Conservation (phyloP, 2,329 filamentous ascomycete genomes). For the Cadophora sp. region DNA sequence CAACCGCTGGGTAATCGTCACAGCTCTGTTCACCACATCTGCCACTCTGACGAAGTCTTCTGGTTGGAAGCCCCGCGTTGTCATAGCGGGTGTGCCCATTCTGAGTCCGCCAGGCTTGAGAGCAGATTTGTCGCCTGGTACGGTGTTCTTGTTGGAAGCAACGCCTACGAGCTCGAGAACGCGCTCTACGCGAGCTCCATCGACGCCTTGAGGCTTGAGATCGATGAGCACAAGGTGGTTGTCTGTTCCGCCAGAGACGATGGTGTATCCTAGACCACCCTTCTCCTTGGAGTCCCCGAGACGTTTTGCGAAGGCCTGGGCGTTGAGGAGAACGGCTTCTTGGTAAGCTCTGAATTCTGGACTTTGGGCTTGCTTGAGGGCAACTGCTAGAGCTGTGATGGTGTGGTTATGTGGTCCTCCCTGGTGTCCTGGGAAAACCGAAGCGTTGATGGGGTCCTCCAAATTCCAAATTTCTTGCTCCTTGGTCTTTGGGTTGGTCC, state of each 20-base stretch:
- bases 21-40: constrained; percentile 83
- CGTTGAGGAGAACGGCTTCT: constrained; percentile 86
- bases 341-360: constrained; percentile 95
- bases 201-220: constrained; percentile 85
- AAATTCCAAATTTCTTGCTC: constrained; percentile 88
- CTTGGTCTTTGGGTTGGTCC: constrained; percentile 83
- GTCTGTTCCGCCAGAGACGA: constrained; percentile 94
- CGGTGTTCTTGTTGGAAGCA: constrained; percentile 99
- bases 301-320: constrained; percentile 80
- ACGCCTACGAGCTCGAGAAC: constrained; percentile 92
- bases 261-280: constrained; percentile 81
- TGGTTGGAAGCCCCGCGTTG: constrained; percentile 88
- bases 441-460: constrained; percentile 91
- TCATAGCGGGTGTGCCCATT: constrained; percentile 97
- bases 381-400: constrained; percentile 93
- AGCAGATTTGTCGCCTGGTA: constrained; percentile 92
- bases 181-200: constrained; percentile 88
- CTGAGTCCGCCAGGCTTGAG: constrained; percentile 91
- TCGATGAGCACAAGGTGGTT: constrained; percentile 96
- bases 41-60: constrained; percentile 88
- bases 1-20: constrained; percentile 78
- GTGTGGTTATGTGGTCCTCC: constrained; percentile 99
- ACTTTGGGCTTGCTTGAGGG: constrained; percentile 89
- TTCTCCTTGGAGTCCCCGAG: constrained; percentile 70
- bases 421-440: constrained; percentile 97